These are phyloP conservation scores for Rhizophagus sp. DNA, from an alignment of 192 early-diverging fungal species.

Conservation along the genomic window DNA sequence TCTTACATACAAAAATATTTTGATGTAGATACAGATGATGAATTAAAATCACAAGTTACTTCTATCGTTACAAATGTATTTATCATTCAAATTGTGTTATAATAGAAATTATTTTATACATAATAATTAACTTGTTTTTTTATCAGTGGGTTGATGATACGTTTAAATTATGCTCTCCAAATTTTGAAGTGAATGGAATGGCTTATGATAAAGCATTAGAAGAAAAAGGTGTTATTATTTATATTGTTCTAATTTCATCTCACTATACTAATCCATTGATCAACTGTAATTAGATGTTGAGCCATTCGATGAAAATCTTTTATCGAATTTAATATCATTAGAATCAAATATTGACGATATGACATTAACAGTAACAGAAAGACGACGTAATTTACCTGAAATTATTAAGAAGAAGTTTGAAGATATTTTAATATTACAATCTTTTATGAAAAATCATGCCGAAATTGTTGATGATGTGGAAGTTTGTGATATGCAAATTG, in stretches of 20 bases:
- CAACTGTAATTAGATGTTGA: not conserved
- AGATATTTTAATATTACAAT: not conserved
- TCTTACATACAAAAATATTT: not conserved
- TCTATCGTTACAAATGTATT: not conserved
- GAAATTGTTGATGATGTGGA: not conserved
- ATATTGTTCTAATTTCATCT: not conserved
- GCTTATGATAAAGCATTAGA: slow-evolving; percentile 14
- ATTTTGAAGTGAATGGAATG: slow-evolving; percentile 12
- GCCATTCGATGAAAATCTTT: slow-evolving; percentile 1
- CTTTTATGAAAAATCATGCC: not conserved
- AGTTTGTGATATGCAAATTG: not conserved
- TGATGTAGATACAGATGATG: not conserved
- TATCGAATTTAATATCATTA: not conserved
- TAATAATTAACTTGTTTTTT: not conserved
- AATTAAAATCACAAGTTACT: not conserved
- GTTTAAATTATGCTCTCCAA: slow-evolving; percentile 10
- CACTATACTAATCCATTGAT: not conserved
- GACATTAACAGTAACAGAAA: not conserved
- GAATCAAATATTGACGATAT: not conserved
- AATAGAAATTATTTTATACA: not conserved
- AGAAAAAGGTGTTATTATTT: not conserved
- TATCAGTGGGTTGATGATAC: slow-evolving; percentile 16
- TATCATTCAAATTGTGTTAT: not conserved
- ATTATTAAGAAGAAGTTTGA: not conserved
- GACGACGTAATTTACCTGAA: not conserved